Conservation (phyloP, 2,329 filamentous ascomycete species). For the Exophiala lecanii-corni region DNA sequence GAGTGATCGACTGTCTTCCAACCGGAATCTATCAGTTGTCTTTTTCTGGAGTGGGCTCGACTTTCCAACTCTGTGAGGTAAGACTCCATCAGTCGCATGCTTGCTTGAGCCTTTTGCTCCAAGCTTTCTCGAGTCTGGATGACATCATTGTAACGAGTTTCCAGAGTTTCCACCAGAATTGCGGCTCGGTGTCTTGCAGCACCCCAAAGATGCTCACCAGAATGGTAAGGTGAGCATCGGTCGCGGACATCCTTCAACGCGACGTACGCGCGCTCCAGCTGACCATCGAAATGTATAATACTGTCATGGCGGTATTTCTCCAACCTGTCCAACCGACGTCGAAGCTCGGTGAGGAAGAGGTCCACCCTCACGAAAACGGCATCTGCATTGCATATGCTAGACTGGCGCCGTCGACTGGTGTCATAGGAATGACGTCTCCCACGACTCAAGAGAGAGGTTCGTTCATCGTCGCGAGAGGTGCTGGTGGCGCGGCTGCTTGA, state of each 20-base stretch:
- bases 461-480: conserved; percentile 13
- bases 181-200: conserved; percentile 78
- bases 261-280: conserved; percentile 76
- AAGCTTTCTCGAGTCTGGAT: conserved; percentile 78
- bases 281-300: conserved; percentile 73
- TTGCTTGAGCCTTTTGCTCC: conserved; percentile 85
- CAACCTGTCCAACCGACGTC: conserved; percentile 78
- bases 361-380: conserved; percentile 45
- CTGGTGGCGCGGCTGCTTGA: conserved; percentile 15
- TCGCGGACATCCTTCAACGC: conserved; percentile 83
- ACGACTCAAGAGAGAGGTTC: conserved; percentile 24
- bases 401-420: conserved; percentile 35
- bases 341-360: conserved; percentile 67
- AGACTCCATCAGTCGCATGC: conserved; percentile 77
- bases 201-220: conserved; percentile 76
- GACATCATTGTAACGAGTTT: conserved; percentile 80
- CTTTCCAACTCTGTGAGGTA: conserved; percentile 83
- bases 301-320: conserved; percentile 82
- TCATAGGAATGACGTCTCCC: conserved; percentile 44
- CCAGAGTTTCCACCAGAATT: conserved; percentile 88
- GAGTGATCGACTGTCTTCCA: conserved; percentile 76
- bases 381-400: conserved; percentile 42
- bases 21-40: conserved; percentile 74
- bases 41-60: conserved; percentile 72
- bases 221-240: conserved; percentile 75